Conservation (phyloP, 805 yeast species). For the Candida coquimbonensis region DNA sequence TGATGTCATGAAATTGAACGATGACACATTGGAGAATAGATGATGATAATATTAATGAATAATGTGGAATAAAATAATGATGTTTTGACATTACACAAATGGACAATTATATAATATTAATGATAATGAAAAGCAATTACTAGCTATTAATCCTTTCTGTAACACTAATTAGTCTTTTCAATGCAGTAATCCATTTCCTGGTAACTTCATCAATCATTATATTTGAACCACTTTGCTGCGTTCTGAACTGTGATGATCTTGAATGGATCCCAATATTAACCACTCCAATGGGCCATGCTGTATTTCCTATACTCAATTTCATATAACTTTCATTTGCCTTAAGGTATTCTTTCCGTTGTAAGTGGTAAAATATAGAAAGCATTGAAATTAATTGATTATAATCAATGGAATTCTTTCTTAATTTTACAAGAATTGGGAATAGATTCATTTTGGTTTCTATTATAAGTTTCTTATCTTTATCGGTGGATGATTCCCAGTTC, state of each 20-base stretch:
- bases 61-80: too few species aligned
- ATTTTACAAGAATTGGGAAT: slow-evolving; percentile 44
- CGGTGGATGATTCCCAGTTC: slow-evolving; percentile 29
- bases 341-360: slow-evolving; percentile 47
- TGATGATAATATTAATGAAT: too few species aligned
- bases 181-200: slow-evolving; percentile 66
- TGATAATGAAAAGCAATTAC: neutral
- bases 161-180: slow-evolving; percentile 67
- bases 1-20: slow-evolving; percentile 2
- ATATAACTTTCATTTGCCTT: slow-evolving; percentile 64
- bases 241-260: slow-evolving; percentile 53
- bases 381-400: slow-evolving; percentile 43
- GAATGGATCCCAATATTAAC: slow-evolving; percentile 74
- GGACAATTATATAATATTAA: neutral
- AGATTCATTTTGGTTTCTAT: slow-evolving; percentile 42
- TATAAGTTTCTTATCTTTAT: slow-evolving; percentile 19
- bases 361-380: slow-evolving; percentile 48
- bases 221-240: slow-evolving; percentile 54
- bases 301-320: slow-evolving; percentile 76
- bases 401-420: slow-evolving; percentile 38
- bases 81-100: too few species aligned
- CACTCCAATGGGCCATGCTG: slow-evolving; percentile 91
- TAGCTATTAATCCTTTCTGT: slow-evolving; percentile 8
- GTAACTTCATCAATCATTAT: slow-evolving; percentile 75
- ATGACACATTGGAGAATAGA: too few species aligned